These are phyloP conservation scores for Capronia coronata DNA, from an alignment of 2,329 filamentous ascomycete species.

Conservation along the genomic window DNA sequence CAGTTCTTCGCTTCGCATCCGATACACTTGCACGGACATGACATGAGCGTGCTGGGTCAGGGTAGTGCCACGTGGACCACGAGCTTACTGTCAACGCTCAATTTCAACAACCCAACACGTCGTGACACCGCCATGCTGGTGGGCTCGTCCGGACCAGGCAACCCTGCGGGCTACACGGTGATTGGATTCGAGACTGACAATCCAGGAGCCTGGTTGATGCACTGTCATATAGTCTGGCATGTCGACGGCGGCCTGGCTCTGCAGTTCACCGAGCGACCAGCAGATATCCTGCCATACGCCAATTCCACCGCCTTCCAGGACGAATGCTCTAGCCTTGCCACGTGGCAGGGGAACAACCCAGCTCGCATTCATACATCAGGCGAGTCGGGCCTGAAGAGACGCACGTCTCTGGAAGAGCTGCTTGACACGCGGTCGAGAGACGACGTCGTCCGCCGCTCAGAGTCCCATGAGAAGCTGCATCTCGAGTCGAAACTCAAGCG, in stretches of 20 bases:
- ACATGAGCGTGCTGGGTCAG: slow-evolving; percentile 58
- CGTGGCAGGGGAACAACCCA: slow-evolving; percentile 3
- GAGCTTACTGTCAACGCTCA: slow-evolving; percentile 50
- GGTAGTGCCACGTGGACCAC: slow-evolving; percentile 39
- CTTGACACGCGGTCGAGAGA: slow-evolving; percentile 3
- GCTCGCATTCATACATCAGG: slow-evolving; percentile 11
- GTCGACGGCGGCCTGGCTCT: slow-evolving; percentile 56
- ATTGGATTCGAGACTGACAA: slow-evolving; percentile 46
- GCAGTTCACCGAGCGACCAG: slow-evolving; percentile 32
- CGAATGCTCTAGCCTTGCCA: slow-evolving; percentile 4
- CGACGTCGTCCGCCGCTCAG: slow-evolving; percentile 13
- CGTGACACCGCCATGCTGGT: slow-evolving; percentile 62
- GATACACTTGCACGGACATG: slow-evolving; percentile 65
- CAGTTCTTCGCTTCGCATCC: slow-evolving; percentile 44
- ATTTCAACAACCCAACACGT: slow-evolving; percentile 56
- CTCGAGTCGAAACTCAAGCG: slow-evolving; percentile 14
- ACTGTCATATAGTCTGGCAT: slow-evolving; percentile 79
- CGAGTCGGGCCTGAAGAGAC: slow-evolving; percentile 17
- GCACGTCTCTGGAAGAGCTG: slow-evolving; percentile 17
- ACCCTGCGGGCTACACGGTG: slow-evolving; percentile 51
- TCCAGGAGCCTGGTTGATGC: slow-evolving; percentile 61
- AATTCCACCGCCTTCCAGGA: slow-evolving; percentile 2
- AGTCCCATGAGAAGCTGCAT: slow-evolving; percentile 6
- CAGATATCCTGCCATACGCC: slow-evolving; percentile 14
- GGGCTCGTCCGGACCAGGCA: slow-evolving; percentile 40